Conservation (phyloP, 768 basidiomycete species). For the Butyriboletus loyo region DNA sequence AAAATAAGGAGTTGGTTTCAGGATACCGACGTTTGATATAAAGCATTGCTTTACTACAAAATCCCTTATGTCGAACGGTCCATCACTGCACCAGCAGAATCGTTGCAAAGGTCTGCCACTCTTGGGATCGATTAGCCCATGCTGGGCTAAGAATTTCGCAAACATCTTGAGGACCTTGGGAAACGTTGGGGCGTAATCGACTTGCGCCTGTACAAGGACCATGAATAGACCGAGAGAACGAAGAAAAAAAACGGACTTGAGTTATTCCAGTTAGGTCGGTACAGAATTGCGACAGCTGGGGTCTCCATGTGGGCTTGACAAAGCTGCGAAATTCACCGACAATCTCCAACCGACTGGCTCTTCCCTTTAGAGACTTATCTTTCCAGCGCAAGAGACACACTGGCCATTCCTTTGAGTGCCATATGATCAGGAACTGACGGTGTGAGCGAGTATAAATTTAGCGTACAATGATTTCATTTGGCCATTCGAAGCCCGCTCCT, state of each 20-base stretch:
- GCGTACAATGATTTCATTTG: slow-evolving; percentile 93
- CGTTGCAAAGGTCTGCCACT: slow-evolving; percentile 56
- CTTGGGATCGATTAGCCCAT: slow-evolving; percentile 63
- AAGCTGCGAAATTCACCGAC: slow-evolving; percentile 85
- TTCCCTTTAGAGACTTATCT: slow-evolving; percentile 50
- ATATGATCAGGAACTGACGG: slow-evolving; percentile 5
- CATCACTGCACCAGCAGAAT: slow-evolving; percentile 83
- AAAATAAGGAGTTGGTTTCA: slow-evolving; percentile 1
- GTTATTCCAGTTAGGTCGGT: slow-evolving; percentile 86
- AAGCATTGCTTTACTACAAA: slow-evolving; percentile 90
- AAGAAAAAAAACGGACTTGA: slow-evolving; percentile 58
- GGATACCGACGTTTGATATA: slow-evolving; percentile 64
- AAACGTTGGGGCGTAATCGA: slow-evolving; percentile 77
- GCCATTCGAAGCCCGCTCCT: slow-evolving; percentile 71
- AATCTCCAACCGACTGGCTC: slow-evolving; percentile 57
- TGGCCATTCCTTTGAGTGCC: slow-evolving; percentile 75
- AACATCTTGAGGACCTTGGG: slow-evolving; percentile 62
- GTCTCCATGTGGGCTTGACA: slow-evolving; percentile 85
- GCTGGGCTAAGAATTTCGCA: slow-evolving; percentile 61
- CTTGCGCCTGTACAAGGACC: slow-evolving; percentile 57
- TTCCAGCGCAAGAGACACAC: slow-evolving; percentile 86
- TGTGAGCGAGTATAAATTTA: slow-evolving; percentile 14
- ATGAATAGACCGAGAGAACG: slow-evolving; percentile 3
- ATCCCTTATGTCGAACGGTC: slow-evolving; percentile 79
- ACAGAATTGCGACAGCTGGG: slow-evolving; percentile 80